phyloP scores from a whole-genome alignment of 2,329 filamentous ascomycete genomes.

The Beauveria medogensis region DNA sequence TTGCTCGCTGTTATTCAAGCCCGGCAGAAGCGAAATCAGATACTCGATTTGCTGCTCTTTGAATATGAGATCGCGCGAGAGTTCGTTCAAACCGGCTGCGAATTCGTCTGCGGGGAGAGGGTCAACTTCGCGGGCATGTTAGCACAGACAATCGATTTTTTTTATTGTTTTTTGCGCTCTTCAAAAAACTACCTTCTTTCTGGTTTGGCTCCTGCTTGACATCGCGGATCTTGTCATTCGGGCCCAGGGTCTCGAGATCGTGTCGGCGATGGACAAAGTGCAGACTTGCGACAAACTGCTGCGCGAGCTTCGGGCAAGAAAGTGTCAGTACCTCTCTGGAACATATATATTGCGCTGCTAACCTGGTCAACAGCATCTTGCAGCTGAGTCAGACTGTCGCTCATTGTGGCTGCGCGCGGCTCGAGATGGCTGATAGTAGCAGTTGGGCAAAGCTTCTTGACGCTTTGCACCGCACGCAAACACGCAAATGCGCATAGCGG shows the following conservation, averaged over 20 bases:
- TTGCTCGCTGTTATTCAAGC: conserved; percentile 67
- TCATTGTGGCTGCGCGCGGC: conserved; percentile 40
- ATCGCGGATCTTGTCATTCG: conserved; percentile 51
- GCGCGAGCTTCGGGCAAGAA: conserved; percentile 44
- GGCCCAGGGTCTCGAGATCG: conserved; percentile 51
- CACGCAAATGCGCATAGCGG: neutral
- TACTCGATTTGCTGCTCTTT: conserved; percentile 80
- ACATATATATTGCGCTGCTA: conserved; percentile 15
- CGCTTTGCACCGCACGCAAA: neutral
- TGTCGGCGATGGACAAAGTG: conserved; percentile 62
- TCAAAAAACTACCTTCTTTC: conserved; percentile 36
- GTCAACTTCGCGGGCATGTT: conserved; percentile 34
- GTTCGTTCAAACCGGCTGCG: conserved; percentile 58
- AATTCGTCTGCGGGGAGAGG: conserved; percentile 57
- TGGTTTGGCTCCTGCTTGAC: conserved; percentile 45
- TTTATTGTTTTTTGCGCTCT: neutral
- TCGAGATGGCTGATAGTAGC: neutral
- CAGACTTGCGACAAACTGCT: conserved; percentile 60
- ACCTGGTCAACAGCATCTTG: conserved; percentile 82
- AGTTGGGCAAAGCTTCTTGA: neutral
- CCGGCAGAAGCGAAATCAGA: conserved; percentile 66
- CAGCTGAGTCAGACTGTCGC: conserved; percentile 71
- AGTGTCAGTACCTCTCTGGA: neutral
- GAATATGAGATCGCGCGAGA: conserved; percentile 67
- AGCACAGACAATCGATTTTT: neutral